Base-by-base conservation (phyloP, 371 early-diverging fungal species). In the Mortierella sp. region DNA sequence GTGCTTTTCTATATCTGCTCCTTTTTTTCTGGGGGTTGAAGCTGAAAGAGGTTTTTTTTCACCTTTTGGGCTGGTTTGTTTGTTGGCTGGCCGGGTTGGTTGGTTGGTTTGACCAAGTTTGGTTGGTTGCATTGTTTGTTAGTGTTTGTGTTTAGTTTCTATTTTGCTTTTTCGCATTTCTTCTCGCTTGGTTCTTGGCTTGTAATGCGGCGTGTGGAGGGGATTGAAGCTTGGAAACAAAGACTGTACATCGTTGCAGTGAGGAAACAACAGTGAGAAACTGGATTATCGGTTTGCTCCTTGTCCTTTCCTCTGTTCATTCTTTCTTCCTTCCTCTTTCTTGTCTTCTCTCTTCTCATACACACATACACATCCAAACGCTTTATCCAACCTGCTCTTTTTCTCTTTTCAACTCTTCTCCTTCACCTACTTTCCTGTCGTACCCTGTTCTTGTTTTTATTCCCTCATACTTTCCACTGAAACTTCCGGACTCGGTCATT, bases 231-330 rank as follows among this genome's bases (percentile, higher is more conserved):
- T n/a, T 28, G 59, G 34, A 31, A 61, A 61, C 16, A 34, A 19
- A 8, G 34, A 31, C 6, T 19, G 31, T 16, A 28, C 26, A 61
- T 34, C 0, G 13, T 61, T 28, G 57, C 61, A 28, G 16, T 16
- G 16, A 13, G 61, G 34, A 34, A 34, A 61, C 61, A 61, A 34
- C 31, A 34, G 61, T 24, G n/a, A 57, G 26, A 28, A 34, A 67
- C 43, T 67, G 67, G 67, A 67, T 40, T 67, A 67, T 67, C 67
- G 67, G 67, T 40, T 37, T 67, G 24, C 67, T 40, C 67, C 67
- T 64, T 37, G 37, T 37, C 3, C 37, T 21, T 21, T 19, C n/a
- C 9, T n/a, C n/a, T 54, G 8, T 19, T 54, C n/a, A 2, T 54
- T 5, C 40, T 9, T 37, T 24, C 67, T 0, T 9, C 4, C 40